phyloP scores from a whole-genome alignment of 139 green algal species.

The Picochlorum sp. region DNA sequence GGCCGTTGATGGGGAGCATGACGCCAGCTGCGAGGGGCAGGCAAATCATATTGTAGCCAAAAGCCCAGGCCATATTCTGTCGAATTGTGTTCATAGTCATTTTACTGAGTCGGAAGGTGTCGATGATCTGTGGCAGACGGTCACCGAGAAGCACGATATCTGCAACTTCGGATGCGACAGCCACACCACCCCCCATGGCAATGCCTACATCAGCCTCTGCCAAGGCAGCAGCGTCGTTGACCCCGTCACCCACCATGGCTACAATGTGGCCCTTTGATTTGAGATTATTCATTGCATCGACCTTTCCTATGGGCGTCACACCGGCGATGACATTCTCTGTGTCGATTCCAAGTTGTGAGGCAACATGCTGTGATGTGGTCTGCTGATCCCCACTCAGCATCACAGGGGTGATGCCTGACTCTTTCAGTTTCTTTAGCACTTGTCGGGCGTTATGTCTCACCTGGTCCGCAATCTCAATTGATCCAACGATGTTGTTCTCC shows the following conservation, averaged over 20 bases:
- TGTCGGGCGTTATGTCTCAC: slow-evolving; percentile 49
- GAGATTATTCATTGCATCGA: slow-evolving; percentile 49
- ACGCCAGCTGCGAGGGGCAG: slow-evolving; percentile 61
- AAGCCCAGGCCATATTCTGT: slow-evolving; percentile 84
- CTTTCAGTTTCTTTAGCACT: slow-evolving; percentile 18
- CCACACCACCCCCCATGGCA: slow-evolving; percentile 67
- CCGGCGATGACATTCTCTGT: slow-evolving; percentile 44
- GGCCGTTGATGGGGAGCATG: slow-evolving; percentile 35
- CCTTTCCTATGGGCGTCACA: slow-evolving; percentile 58
- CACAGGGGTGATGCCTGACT: slow-evolving; percentile 39
- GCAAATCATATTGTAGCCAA: slow-evolving; percentile 74
- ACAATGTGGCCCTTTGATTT: slow-evolving; percentile 42
- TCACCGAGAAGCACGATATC: slow-evolving; percentile 75
- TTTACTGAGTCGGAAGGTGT: slow-evolving; percentile 62
- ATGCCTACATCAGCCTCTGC: slow-evolving; percentile 79
- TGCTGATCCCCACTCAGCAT: slow-evolving; percentile 70
- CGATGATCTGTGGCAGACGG: slow-evolving; percentile 59
- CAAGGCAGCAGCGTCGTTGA: slow-evolving; percentile 84
- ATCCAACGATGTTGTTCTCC: slow-evolving; percentile 40
- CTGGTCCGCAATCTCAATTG: slow-evolving; percentile 52
- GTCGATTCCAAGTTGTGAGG: slow-evolving; percentile 50
- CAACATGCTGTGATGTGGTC: slow-evolving; percentile 45
- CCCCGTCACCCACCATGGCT: slow-evolving; percentile 84
- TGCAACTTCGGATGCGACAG: slow-evolving; percentile 54
- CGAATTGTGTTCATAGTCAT: slow-evolving; percentile 75